Base-by-base conservation (phyloP, 805 yeast genomes). In the Diddensiella transvaalensis region DNA sequence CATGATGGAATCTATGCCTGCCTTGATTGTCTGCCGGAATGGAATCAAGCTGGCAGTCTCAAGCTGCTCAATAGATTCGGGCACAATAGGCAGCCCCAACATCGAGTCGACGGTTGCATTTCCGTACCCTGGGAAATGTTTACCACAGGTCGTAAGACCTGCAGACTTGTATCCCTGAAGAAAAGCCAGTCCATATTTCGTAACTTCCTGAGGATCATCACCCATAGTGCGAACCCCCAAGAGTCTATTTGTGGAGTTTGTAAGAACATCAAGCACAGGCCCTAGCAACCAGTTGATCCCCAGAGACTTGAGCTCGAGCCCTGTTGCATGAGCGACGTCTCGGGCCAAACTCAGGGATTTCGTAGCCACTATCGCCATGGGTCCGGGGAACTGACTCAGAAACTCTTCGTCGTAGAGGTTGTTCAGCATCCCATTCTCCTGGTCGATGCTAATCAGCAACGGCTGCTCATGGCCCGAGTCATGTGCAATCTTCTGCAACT, bases 101-200 rank as follows among this genome's bases (percentile, higher is more conserved):
- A 78, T 62, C 2, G 79, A 72, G 57, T 80, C 83, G 3, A 80
- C 80, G 18, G 74, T 71, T 1, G 83, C 83, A 47, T 76, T 75
- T 2, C 85, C 85, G 45, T 78, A 78, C 1, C 86, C 86, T 0
- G 86, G 86, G 56, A 80, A 80, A 62, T 81, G 85, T 56, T 80
- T 80, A 0, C 83, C 85, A 49, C 79, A 74, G 1, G 78, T 71
- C 32, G 75, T 60, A 10, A 80, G 58, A 1, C 83, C 82, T 10
- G 80, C 82, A 39, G 71, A 77, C 45, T 69, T 68, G 40, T 77
- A 67, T 1, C 85, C 86, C 49, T 65, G 66, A 3, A 81, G 75
- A 52, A 75, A 75, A 2, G 78, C 80, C 26, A 64, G 58, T 1
- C 82, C 82, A 54, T 70, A 79, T 55, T 71, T 73, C n/a, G 73